phyloP scores from a whole-genome alignment of 352 stramenopile genomes.

The Blastocystis sp. region DNA sequence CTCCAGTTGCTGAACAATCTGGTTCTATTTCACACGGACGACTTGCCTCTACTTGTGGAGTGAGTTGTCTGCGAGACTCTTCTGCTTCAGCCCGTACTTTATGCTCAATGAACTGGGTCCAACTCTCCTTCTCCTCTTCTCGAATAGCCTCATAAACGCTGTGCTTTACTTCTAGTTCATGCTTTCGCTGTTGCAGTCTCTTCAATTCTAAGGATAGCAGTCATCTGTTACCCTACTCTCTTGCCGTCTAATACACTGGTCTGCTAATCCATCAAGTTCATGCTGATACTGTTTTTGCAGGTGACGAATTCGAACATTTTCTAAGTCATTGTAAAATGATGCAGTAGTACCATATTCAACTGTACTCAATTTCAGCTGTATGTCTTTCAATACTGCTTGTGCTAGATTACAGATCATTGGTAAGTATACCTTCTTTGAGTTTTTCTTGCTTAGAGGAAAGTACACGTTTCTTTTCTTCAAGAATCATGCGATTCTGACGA shows the following conservation, averaged over 20 bases:
- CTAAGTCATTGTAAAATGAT: neutral
- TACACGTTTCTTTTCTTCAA: neutral
- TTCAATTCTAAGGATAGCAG: neutral
- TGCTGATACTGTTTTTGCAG: neutral
- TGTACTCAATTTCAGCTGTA: neutral
- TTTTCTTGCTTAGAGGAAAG: neutral
- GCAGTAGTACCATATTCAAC: neutral
- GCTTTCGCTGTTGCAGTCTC: neutral
- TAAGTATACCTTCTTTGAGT: neutral
- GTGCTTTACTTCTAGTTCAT: neutral
- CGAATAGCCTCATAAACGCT: neutral
- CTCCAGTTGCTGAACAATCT: neutral
- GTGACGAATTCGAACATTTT: neutral
- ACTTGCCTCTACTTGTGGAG: neutral
- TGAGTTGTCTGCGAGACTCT: neutral
- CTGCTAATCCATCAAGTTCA: neutral
- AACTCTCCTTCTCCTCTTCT: neutral
- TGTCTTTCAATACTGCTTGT: neutral
- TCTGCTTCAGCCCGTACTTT: neutral
- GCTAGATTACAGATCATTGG: neutral
- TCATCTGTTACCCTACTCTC: neutral
- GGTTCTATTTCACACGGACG: neutral
- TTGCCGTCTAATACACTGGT: neutral
- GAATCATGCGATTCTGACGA: neutral
- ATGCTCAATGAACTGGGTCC: neutral